Percentiles rank a stretch among this genome's conserved stretches.
Evolutionary conservation across 352 stramenopile species (phyloP).

Genomic region (Phytophthora pseudosyringae): DNA sequence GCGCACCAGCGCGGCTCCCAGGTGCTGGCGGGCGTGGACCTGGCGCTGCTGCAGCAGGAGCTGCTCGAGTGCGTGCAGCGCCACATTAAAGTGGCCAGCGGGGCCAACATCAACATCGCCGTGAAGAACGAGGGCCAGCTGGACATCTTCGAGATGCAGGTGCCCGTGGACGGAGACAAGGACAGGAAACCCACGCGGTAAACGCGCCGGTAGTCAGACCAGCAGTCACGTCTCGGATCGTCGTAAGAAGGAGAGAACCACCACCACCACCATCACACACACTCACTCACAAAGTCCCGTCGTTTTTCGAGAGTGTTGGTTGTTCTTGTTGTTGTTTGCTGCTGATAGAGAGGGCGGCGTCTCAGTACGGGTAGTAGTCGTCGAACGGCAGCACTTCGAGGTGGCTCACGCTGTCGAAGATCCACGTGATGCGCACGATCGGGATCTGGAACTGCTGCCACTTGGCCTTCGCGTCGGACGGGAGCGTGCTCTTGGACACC

Average conservation of each 20-base stretch:
- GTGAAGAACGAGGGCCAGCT: slow-evolving; percentile 89
- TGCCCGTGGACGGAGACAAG: slow-evolving; percentile 75
- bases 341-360: background rate
- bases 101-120: slow-evolving; percentile 91
- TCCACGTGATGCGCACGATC: slow-evolving; percentile 88
- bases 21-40: slow-evolving; percentile 83
- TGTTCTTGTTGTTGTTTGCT: background rate
- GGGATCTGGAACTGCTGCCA: slow-evolving; percentile 78
- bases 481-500: slow-evolving; percentile 73
- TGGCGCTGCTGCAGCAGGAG: slow-evolving; percentile 80
- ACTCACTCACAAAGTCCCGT: no score
- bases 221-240: background rate
- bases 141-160: slow-evolving; percentile 93
- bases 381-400: slow-evolving; percentile 84
- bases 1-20: slow-evolving; percentile 87
- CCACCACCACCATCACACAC: no score
- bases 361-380: slow-evolving; percentile 87
- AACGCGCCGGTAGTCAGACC: slow-evolving; percentile 4
- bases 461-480: slow-evolving; percentile 56
- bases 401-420: slow-evolving; percentile 90
- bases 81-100: slow-evolving; percentile 86
- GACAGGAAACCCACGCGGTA: slow-evolving; percentile 31
- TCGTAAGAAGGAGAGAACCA: slow-evolving; percentile 14
- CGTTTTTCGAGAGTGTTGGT: background rate
- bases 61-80: slow-evolving; percentile 88